Percentiles rank a stretch among this genome's conserved stretches.
phyloP scores from a whole-genome alignment of 495 filamentous ascomycete genomes.

The Penicillium fimorum region DNA sequence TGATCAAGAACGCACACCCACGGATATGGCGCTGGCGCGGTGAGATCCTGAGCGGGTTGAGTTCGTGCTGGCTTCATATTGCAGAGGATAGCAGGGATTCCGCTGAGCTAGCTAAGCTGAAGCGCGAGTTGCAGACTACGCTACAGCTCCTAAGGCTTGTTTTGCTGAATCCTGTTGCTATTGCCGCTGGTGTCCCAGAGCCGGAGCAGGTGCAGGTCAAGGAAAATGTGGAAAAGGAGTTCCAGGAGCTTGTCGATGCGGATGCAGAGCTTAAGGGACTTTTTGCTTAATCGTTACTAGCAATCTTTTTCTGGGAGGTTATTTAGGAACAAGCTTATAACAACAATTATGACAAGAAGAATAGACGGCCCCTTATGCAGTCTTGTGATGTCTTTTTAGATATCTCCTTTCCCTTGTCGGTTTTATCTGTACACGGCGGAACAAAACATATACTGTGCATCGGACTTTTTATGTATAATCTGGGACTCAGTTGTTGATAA shows the following conservation, averaged over 20 bases:
- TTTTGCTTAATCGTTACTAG: conserved; percentile 15
- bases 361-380: no score
- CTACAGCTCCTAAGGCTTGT: conserved; percentile 39
- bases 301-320: background rate
- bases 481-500: background rate
- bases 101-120: conserved; percentile 31
- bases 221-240: conserved; percentile 31
- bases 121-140: conserved; percentile 46
- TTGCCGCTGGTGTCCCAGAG: conserved; percentile 12
- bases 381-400: no score
- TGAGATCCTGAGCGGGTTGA: conserved; percentile 65
- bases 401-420: no score
- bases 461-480: no score
- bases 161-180: conserved; percentile 29
- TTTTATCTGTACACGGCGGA: no score
- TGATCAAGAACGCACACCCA: conserved; percentile 73
- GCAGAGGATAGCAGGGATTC: conserved; percentile 38
- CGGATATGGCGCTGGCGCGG: conserved; percentile 61
- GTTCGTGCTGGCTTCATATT: conserved; percentile 65
- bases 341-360: background rate
- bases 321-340: background rate
- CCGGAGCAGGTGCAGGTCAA: conserved; percentile 23
- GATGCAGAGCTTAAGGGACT: conserved; percentile 36
- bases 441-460: no score
- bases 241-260: conserved; percentile 37